phyloP scores from a whole-genome alignment of 805 yeast genomes.

The Helenozyma baotianmanensis region DNA sequence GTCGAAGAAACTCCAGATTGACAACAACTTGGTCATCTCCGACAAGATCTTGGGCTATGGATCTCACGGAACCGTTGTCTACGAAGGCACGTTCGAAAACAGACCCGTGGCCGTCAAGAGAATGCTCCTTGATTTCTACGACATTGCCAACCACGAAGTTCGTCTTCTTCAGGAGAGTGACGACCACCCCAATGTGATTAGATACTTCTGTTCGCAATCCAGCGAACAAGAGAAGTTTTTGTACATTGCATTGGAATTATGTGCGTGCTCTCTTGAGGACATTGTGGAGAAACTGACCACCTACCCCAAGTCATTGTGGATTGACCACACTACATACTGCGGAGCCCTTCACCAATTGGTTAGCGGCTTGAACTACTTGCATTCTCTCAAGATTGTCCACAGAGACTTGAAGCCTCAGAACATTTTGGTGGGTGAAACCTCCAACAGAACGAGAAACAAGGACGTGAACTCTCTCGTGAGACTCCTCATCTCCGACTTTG shows the following conservation, averaged over 20 bases:
- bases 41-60: constrained; percentile 88
- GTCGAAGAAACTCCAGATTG: constrained; percentile 33
- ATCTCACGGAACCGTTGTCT: constrained; percentile 94
- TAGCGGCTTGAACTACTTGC: constrained; percentile 80
- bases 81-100: constrained; percentile 82
- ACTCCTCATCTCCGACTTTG: constrained; percentile 89
- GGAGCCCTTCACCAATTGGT: constrained; percentile 70
- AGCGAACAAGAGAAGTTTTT: constrained; percentile 68
- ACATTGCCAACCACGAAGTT: constrained; percentile 90
- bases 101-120: constrained; percentile 95
- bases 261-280: constrained; percentile 86
- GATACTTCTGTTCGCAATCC: constrained; percentile 91
- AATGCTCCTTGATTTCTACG: constrained; percentile 89
- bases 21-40: constrained; percentile 57
- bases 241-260: constrained; percentile 89
- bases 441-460: constrained; percentile 19
- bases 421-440: constrained; percentile 68
- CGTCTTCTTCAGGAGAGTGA: constrained; percentile 86
- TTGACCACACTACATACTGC: constrained; percentile 24
- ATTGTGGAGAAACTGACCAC: constrained; percentile 53
- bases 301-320: constrained; percentile 33
- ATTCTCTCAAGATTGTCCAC: constrained; percentile 86
- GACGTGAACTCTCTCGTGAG: constrained; percentile 35
- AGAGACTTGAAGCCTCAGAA: constrained; percentile 94
- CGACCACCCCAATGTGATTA: constrained; percentile 90